Evolutionary conservation across 139 green algal genomes (phyloP), one percentile per base, ranked within the genome.

Genomic region (Tetratostichococcus sp.): DNA sequence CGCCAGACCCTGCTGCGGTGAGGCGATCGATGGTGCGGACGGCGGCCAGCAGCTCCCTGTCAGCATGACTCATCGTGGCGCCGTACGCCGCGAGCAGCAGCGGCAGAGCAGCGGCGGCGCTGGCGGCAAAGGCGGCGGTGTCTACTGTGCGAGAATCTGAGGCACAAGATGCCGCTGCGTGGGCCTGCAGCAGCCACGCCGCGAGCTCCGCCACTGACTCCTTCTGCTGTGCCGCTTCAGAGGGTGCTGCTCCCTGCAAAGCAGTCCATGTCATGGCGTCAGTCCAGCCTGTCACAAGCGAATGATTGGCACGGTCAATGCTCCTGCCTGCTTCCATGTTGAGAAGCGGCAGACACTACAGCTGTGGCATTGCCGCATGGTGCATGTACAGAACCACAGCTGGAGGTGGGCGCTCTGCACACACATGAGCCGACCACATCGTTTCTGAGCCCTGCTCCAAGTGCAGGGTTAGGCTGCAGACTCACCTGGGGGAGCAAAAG

Each of bases 21-120:
- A 50, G 6, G 39, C 39, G 39, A 71, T 92, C 88, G 62, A 93
- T 74, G 23, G 77, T 67, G 25, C 84, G 74, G 42, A 89, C 43
- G 22, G 88, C 43, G 35, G 82, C 78, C 76, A 89, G 80, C 28
- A 86, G 33, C 1, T 88, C 85, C 6, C 78, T 58, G 74, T 93
- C 89, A 43, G 76, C 69, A 19, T 67, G 58, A 35, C 65, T 78
- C 33, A 88, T 42, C 14, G 70, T 86, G 35, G 72, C 88, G 16
- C 83, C 85, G 69, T 91, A 91, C 0, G 57, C 62, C n/a, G 76
- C 78, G 42, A 90, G 85, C 57, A 92, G 79, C 79, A 85, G 68
- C 43, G 75, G 82, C 72, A 90, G 66, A 43, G 89, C 70, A 19
- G 84, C 84, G 14, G 50, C 50, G 50, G 50, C 50, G 50, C 50